These are phyloP conservation scores for Leccinum brunneo-olivaceum DNA, from an alignment of 1,284 basidiomycete genomes.

Conservation along the genomic window DNA sequence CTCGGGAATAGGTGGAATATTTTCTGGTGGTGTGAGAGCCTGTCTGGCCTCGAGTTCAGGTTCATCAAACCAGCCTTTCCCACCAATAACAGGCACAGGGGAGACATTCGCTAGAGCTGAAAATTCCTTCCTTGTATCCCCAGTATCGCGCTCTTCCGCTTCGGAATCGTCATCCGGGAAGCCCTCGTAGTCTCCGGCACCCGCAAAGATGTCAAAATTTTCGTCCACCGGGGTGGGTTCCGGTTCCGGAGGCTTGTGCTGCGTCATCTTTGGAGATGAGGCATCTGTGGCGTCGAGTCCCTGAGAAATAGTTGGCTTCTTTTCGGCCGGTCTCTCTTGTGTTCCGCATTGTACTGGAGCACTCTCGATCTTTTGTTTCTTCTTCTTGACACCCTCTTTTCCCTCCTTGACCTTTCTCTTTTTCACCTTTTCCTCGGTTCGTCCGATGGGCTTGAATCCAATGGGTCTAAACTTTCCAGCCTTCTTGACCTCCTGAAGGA, in stretches of 20 bases:
- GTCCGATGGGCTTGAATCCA: conserved; percentile 55
- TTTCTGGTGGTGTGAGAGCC: conserved; percentile 12
- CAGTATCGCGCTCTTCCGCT: conserved; percentile 14
- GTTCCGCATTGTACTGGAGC: conserved; percentile 8
- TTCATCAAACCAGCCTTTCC: conserved; percentile 23
- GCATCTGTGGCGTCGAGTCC: background rate
- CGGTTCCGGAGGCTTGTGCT: conserved; percentile 7
- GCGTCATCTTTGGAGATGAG: conserved; percentile 1
- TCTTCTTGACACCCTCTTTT: conserved; percentile 39
- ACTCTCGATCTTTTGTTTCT: conserved; percentile 39
- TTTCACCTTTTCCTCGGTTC: conserved; percentile 44
- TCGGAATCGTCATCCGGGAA: conserved; percentile 49
- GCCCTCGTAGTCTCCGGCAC: conserved; percentile 77
- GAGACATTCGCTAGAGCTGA: background rate
- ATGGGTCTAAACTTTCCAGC: conserved; percentile 76
- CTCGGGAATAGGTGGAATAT: conserved; percentile 11
- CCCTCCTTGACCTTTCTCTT: conserved; percentile 45
- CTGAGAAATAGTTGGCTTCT: background rate
- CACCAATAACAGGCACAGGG: background rate
- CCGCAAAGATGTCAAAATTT: conserved; percentile 79
- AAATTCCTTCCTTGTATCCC: background rate
- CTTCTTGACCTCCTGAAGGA: conserved; percentile 49
- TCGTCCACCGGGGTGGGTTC: conserved; percentile 31
- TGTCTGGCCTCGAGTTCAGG: conserved; percentile 7
- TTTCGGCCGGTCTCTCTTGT: conserved; percentile 29